A percentile compares a stretch with the other conserved stretches of the same genome.
Conservation (phyloP, 2,329 filamentous ascomycete species). For the Verticillium zaregamsianum region DNA sequence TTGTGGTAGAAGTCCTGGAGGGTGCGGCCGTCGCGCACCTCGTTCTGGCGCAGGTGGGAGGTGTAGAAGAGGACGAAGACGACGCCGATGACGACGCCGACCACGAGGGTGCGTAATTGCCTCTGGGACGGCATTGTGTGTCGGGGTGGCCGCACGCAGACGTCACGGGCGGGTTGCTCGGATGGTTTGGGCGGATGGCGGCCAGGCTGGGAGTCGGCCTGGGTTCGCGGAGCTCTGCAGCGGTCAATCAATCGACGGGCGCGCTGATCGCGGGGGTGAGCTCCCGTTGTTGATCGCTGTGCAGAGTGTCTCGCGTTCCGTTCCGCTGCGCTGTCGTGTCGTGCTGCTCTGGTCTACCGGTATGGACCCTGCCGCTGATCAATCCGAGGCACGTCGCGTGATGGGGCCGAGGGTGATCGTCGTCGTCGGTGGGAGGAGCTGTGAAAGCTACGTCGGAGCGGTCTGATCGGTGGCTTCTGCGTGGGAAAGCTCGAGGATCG, state of each 20-base stretch:
- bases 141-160: not conserved
- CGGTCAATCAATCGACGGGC: not conserved
- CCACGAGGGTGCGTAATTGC: conserved; percentile 61
- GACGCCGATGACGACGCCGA: conserved; percentile 61
- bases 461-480: not conserved
- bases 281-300: not conserved
- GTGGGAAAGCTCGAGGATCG: not conserved
- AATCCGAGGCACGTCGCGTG: not conserved
- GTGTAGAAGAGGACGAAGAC: conserved; percentile 71
- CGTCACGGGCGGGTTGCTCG: not conserved
- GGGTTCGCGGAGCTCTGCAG: not conserved
- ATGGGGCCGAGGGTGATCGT: not conserved
- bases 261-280: not conserved
- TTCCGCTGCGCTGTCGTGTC: not conserved
- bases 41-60: conserved; percentile 49
- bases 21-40: conserved; percentile 38
- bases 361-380: not conserved
- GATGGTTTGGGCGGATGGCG: not conserved
- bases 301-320: too few species aligned
- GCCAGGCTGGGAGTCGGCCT: not conserved
- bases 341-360: not conserved
- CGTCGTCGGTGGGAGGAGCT: not conserved
- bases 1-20: conserved; percentile 56
- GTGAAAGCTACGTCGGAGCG: not conserved
- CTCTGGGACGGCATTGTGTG: conserved; percentile 63